Conservation (phyloP, 2,329 filamentous ascomycete genomes). For the Verticillium albo-atrum region DNA sequence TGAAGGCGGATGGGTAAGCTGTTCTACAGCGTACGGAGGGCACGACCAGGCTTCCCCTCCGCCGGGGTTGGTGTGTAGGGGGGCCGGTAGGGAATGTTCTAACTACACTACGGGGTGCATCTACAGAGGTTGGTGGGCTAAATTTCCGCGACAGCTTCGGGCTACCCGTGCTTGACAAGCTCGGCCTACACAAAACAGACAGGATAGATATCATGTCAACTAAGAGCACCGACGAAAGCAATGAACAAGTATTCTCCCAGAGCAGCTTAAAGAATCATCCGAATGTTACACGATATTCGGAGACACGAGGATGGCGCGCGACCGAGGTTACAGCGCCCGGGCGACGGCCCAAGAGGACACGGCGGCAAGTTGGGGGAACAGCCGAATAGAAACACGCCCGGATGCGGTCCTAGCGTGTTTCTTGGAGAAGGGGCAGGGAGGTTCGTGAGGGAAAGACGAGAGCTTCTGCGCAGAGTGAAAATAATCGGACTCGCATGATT, state of each 20-base stretch:
- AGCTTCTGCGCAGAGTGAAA: conserved; percentile 8
- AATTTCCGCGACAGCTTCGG: neutral
- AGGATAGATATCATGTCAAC: neutral
- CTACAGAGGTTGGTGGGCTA: neutral
- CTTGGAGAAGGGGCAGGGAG: neutral
- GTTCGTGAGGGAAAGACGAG: neutral
- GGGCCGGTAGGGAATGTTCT: neutral
- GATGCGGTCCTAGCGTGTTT: neutral
- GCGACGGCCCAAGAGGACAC: too few relatives aligned
- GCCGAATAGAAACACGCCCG: neutral
- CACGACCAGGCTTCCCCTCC: neutral
- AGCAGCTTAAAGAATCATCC: too few relatives aligned
- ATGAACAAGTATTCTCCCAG: too few relatives aligned
- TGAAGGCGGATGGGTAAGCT: too few relatives aligned
- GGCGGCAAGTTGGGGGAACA: too few relatives aligned
- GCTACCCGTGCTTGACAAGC: neutral
- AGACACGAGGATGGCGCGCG: too few relatives aligned
- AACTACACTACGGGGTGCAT: neutral
- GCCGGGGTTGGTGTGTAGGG: neutral
- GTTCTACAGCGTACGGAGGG: too few relatives aligned
- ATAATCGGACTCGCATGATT: conserved; percentile 12
- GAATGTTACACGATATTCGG: too few relatives aligned
- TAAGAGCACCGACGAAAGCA: too few relatives aligned
- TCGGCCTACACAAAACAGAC: neutral
- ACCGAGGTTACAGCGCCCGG: too few relatives aligned